Evolutionary conservation across 164 flowering plant genomes (phyloP), one percentile per base, ranked within the genome.

Genomic region (Kingdonia uniflora): DNA sequence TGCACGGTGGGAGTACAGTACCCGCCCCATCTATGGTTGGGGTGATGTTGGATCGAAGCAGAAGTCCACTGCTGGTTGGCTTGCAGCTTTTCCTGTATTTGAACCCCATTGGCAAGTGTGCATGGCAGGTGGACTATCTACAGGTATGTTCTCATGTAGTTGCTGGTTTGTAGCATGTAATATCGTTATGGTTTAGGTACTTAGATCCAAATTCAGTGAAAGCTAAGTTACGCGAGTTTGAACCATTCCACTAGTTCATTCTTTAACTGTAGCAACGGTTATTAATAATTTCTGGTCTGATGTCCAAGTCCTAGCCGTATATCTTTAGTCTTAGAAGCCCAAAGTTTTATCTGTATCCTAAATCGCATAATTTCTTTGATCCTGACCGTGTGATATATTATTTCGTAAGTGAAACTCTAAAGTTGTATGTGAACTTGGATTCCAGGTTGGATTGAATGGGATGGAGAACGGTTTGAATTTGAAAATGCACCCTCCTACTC

Each of bases 81-180:
- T 81, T 57, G 98, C 98, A 51, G 96, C 94, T 43, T 84, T 92
- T 70, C 98, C 98, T 53, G 84, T 92, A 22, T 92, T 87, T 74
- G 98, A 92, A 67, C 98, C 98, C 49, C 98, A 92, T 64, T 92
- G 96, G 98, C 98, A 92, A 72, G 68, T 92, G 57, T 87, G 98
- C 80, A 82, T 92, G 98, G 98, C 96, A 14, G 76, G 84, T 12
- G 98, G 98, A 50, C 77, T 87, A 52, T 92, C 98, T 61, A 82
- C 98, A 78, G 98, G 98, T 69, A 67, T 47, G 54, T 14, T 55
- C 49, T 7, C n/a, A 0, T 23, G 8, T 45, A 20, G 5, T 38
- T 35, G 33, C 43, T 44, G 54, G 11, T 19, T 47, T 42, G 11
- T 46, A n/a, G 33, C 6, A 19, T 11, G 16, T 48, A 24, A 33